Conservation (phyloP, 257 asterid genomes). For the Nicotiana otophora region DNA sequence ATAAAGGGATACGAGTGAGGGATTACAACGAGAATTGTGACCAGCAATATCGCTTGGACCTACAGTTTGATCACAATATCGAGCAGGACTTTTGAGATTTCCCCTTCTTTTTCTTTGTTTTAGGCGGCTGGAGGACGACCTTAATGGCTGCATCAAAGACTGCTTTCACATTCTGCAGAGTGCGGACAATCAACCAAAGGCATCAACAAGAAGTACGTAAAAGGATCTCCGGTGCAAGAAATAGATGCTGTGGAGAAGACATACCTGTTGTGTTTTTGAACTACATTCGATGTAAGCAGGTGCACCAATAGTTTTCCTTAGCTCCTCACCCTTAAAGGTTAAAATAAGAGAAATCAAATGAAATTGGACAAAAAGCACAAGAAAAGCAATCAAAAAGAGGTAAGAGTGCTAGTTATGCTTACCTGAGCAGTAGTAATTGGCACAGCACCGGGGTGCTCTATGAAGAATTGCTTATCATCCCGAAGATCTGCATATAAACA, state of each 20-base stretch:
- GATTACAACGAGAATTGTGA: neutral
- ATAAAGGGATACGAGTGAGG: neutral
- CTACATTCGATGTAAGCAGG: constrained; percentile 72
- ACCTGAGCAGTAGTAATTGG: constrained; percentile 90
- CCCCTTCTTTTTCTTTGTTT: constrained; percentile 21
- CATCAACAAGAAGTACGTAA: neutral
- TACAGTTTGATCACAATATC: constrained; percentile 19
- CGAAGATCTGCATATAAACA: constrained; percentile 66
- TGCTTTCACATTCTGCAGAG: constrained; percentile 23
- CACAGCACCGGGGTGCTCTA: constrained; percentile 91
- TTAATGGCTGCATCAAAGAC: constrained; percentile 31
- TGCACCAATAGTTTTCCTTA: constrained; percentile 49
- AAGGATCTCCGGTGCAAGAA: neutral
- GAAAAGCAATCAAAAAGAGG: neutral
- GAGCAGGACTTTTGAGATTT: constrained; percentile 26
- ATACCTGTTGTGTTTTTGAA: constrained; percentile 74
- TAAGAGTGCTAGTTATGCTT: constrained; percentile 7
- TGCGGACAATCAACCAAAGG: neutral
- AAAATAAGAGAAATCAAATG: neutral
- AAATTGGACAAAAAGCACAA: neutral
- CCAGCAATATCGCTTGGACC: constrained; percentile 15
- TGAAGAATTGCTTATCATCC: constrained; percentile 82
- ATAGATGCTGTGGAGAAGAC: neutral
- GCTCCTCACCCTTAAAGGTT: constrained; percentile 64
- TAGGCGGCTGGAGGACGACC: constrained; percentile 33